Conservation (phyloP, 2,329 filamentous ascomycete species). For the Fusarium lyarnte region DNA sequence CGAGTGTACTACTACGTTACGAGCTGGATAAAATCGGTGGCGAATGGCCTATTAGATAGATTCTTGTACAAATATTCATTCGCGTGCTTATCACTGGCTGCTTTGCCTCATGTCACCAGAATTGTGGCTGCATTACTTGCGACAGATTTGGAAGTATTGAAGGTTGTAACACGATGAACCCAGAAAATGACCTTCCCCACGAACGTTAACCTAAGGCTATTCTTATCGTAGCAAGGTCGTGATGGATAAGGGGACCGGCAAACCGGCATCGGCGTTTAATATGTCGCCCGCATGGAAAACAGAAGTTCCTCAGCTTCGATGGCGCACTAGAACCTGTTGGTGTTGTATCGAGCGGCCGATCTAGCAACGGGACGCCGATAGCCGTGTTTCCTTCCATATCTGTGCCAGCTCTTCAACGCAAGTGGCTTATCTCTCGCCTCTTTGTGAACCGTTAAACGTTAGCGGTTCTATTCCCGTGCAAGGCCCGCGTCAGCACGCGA, state of each 20-base stretch:
- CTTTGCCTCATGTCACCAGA: not conserved
- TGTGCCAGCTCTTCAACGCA: not conserved
- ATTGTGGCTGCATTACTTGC: not conserved
- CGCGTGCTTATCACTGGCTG: not conserved
- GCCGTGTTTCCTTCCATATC: not conserved
- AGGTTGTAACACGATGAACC: not conserved
- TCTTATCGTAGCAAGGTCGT: not conserved
- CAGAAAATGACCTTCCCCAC: not conserved
- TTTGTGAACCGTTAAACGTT: not conserved
- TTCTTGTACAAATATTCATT: not conserved
- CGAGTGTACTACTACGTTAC: not conserved
- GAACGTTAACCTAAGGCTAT: not conserved
- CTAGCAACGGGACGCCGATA: not conserved
- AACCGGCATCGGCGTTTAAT: not conserved
- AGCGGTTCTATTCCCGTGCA: not conserved
- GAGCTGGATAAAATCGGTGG: not conserved
- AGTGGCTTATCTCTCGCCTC: not conserved
- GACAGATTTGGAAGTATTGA: not conserved
- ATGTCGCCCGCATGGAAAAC: not conserved
- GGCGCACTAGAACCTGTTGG: not conserved
- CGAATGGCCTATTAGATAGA: not conserved
- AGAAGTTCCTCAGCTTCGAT: slow-evolving; percentile 8
- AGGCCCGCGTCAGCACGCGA: not conserved
- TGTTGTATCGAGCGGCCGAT: not conserved
- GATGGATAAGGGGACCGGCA: not conserved